Evolutionary conservation across 2,329 filamentous ascomycete species (phyloP), one percentile per base, ranked within the genome.

Genomic region (Ascochyta lentis): DNA sequence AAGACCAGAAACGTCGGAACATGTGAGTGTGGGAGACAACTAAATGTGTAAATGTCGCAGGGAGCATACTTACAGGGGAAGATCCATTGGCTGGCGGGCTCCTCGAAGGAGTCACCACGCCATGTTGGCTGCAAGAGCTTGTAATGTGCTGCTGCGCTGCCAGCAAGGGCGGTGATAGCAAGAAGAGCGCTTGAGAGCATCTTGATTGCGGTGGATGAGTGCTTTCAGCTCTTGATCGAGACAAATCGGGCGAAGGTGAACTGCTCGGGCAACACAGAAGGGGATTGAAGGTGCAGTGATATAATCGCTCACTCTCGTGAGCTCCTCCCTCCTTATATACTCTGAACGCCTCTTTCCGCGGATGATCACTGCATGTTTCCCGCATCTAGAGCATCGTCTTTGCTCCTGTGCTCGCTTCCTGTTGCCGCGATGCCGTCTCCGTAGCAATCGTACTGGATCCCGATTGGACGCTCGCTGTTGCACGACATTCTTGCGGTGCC

Each of bases 101-200:
- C 64, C 6, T 53, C 59, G 53, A 78, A 79, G 6, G 77, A 79
- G 54, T 77, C 68, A 29, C 76, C 77, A 51, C 78, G 74, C 78
- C 77, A 80, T 54, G 54, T 54, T 6, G 78, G 79, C 54, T 73
- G 76, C 16, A 76, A 60, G 35, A 81, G 70, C 22, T 63, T 63
- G 73, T 79, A 81, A 62, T 81, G 79, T 4, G 78, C 78, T 6
- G 76, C 68, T 23, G 73, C 64, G 53, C 76, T 62, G 40, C 68
- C 63, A 15, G 66, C 59, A 46, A 77, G 56, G 29, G 69, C 58
- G 6, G 63, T 48, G 47, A 68, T 27, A 4, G 64, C 46, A 39
- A 67, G 22, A 48, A 73, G 24, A 6, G 59, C 59, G 13, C 43
- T 64, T 12, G 61, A 54, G 23, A 65, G 51, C 69, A 72, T 72